Base-by-base conservation (phyloP, 2,329 filamentous ascomycete species). In the Penicillium olsonii region DNA sequence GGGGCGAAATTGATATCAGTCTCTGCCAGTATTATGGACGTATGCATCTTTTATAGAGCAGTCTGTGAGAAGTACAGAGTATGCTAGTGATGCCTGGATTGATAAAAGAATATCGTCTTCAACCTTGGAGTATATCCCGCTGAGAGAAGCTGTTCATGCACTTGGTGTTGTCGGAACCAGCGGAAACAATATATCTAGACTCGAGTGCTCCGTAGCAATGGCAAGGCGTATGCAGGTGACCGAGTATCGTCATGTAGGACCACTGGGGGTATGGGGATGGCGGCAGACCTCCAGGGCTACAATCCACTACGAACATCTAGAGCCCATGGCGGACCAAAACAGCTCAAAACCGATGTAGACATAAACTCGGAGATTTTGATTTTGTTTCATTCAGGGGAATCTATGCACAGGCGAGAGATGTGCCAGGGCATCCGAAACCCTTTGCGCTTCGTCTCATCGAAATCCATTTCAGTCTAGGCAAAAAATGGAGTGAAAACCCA, bases 301-400 rank as follows among this genome's bases (percentile, higher is more conserved):
- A n/a, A n/a, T 31, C 12, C 22, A 45, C 42, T 49, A 49, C 47
- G 19, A 19, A 15, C 14, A 15, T 33, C 40, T 45, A 44, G 27
- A 34, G 20, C 17, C 33, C 10, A 40, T 11, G 38, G 26, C 19
- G 5, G 14, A 34, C 10, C 24, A 43, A 37, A 26, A 14, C 17
- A 31, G 9, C 17, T 14, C 35, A 19, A 22, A 29, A 45, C 45
- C 45, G 34, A 27, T 37, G 19, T 39, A 24, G 42, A 37, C 42
- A 49, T 55, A 69, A 62, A 61, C 61, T 61, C 60, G 63, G 64
- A 59, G 60, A 62, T 64, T 69, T 65, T 61, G 66, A 66, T 67
- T 67, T 70, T 67, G 66, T 68, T 65, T 71, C 68, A 71, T 72
- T 70, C 63, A 65, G 67, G 67, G 68, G 68, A 71, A 70, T 72